A percentile compares a stretch with the other conserved stretches of the same genome.
Conservation (phyloP, 768 basidiomycete genomes). For the Clavulina sp. region DNA sequence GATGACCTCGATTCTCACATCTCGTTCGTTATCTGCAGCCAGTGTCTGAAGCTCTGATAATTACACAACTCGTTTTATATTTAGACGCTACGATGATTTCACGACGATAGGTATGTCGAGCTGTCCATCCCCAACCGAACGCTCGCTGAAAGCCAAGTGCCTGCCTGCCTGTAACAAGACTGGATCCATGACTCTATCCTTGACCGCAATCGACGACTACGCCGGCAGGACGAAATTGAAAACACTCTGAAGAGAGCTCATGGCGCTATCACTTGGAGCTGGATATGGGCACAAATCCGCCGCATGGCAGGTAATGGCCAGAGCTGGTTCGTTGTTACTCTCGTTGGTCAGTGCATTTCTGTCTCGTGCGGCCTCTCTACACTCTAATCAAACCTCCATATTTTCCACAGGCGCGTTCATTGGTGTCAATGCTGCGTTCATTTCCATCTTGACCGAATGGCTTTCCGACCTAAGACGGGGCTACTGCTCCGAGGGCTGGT, state of each 20-base stretch:
- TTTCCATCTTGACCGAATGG: constrained; percentile 93
- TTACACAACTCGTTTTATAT: not conserved
- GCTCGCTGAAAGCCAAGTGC: constrained; percentile 4
- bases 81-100: constrained; percentile 86
- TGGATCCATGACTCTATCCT: constrained; percentile 94
- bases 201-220: constrained; percentile 61
- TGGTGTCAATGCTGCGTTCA: constrained; percentile 84
- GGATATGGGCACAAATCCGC: constrained; percentile 45
- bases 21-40: too few relatives aligned
- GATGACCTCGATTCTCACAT: not conserved
- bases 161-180: constrained; percentile 32
- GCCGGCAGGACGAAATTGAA: constrained; percentile 27
- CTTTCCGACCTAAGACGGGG: constrained; percentile 95
- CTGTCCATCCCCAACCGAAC: constrained; percentile 10
- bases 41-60: not conserved
- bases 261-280: constrained; percentile 33
- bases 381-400: not conserved
- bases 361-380: not conserved
- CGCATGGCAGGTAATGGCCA: constrained; percentile 53
- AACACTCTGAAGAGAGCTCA: constrained; percentile 30
- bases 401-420: constrained; percentile 57
- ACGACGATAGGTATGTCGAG: constrained; percentile 67
- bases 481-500: constrained; percentile 94
- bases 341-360: constrained; percentile 54
- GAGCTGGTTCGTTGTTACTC: constrained; percentile 80